These are phyloP conservation scores for Domatiomyces globalis DNA, from an alignment of 2,329 filamentous ascomycete genomes.

Conservation along the genomic window DNA sequence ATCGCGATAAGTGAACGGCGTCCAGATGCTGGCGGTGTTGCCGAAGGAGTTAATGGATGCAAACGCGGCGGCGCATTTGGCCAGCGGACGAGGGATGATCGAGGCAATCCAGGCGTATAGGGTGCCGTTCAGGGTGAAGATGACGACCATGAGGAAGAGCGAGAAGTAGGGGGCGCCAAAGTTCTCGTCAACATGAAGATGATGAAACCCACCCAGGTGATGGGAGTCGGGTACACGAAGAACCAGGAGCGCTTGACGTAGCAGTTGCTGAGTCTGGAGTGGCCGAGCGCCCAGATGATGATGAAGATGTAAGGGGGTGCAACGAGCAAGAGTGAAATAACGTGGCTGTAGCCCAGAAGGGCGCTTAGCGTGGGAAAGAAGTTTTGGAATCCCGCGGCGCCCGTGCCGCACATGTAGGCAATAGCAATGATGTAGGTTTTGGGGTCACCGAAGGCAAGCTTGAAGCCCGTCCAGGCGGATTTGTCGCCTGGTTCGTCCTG, in stretches of 20 bases:
- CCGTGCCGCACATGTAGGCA: conserved; percentile 36
- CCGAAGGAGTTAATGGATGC: conserved; percentile 42
- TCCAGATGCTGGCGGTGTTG: conserved; percentile 40
- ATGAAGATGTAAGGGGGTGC: conserved; percentile 42
- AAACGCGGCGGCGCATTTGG: conserved; percentile 40
- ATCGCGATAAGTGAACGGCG: conserved; percentile 34
- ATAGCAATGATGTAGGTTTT: conserved; percentile 30
- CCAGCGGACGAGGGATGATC: conserved; percentile 38
- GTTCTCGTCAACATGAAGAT: conserved; percentile 39
- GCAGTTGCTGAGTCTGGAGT: conserved; percentile 33
- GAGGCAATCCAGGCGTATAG: conserved; percentile 37
- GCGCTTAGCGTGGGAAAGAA: conserved; percentile 41
- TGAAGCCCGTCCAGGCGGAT: conserved; percentile 36
- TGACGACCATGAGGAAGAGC: conserved; percentile 42
- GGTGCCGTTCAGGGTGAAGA: conserved; percentile 42
- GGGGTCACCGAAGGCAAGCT: conserved; percentile 35
- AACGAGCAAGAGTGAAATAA: conserved; percentile 37
- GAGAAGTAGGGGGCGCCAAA: conserved; percentile 44
- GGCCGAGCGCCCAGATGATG: conserved; percentile 34
- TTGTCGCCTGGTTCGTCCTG: conserved; percentile 35
- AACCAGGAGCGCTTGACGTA: conserved; percentile 37
- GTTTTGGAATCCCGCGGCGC: conserved; percentile 40
- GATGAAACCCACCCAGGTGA: conserved; percentile 38
- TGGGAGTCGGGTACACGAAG: conserved; percentile 38
- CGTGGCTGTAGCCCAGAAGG: conserved; percentile 32